These are phyloP conservation scores for Somion occarium DNA, from an alignment of 1,284 basidiomycete species.

Conservation along the genomic window DNA sequence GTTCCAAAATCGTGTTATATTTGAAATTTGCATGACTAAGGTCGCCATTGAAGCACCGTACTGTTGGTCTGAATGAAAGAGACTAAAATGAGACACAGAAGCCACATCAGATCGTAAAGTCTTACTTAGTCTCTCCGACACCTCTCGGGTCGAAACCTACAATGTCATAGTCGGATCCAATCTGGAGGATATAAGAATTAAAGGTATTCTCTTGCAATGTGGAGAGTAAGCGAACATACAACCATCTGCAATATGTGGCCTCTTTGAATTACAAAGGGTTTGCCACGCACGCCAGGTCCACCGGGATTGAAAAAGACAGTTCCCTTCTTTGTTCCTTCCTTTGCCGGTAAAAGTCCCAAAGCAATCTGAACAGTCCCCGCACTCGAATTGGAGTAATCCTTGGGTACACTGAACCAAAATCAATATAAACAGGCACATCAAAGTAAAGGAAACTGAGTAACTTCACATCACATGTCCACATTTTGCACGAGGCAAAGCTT, in stretches of 20 bases:
- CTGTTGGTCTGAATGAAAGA: not conserved
- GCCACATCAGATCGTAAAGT: not conserved
- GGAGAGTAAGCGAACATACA: constrained; percentile 9
- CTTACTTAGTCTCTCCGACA: constrained; percentile 23
- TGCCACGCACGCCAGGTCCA: constrained; percentile 19
- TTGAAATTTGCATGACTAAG: not conserved
- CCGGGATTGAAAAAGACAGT: constrained; percentile 23
- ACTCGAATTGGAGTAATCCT: constrained; percentile 20
- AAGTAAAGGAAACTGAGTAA: no score
- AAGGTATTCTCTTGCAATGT: not conserved
- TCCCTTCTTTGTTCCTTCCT: constrained; percentile 15
- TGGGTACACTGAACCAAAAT: constrained; percentile 16
- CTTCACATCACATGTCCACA: no score
- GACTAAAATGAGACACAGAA: not conserved
- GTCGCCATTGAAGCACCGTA: not conserved
- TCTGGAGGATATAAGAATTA: constrained; percentile 6
- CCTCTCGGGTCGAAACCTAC: constrained; percentile 41
- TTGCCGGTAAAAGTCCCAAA: constrained; percentile 19
- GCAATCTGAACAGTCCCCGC: constrained; percentile 21
- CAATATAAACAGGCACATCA: not conserved
- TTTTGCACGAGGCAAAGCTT: no score
- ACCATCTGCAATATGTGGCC: constrained; percentile 14
- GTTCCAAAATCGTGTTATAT: constrained; percentile 4
- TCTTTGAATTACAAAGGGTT: constrained; percentile 10
- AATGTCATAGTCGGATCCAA: constrained; percentile 34